Percentiles rank a stretch among this genome's conserved stretches.
Conservation (phyloP, 129 eudicot genomes). For the Pittosporum tobira region DNA sequence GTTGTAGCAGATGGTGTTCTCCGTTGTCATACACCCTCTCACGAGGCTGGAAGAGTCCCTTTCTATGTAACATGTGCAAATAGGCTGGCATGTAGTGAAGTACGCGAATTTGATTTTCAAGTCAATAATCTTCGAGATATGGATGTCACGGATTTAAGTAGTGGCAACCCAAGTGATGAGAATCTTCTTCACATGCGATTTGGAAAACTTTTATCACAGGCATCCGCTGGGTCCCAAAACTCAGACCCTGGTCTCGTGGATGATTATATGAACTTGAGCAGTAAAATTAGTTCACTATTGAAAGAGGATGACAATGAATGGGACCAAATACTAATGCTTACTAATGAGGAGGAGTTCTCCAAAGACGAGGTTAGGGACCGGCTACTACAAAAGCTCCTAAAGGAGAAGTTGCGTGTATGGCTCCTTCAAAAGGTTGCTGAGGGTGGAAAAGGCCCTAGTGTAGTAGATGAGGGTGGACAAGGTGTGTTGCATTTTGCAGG, state of each 20-base stretch:
- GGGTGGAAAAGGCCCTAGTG: slow-evolving; percentile 86
- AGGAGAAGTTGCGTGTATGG: slow-evolving; percentile 75
- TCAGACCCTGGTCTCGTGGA: slow-evolving; percentile 19
- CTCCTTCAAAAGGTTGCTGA: slow-evolving; percentile 68
- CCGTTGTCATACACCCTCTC: slow-evolving; percentile 74
- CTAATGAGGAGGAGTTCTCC: slow-evolving; percentile 39
- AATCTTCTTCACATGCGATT: slow-evolving; percentile 53
- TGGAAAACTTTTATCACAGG: slow-evolving; percentile 49
- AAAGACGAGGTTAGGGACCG: slow-evolving; percentile 43
- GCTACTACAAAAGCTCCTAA: slow-evolving; percentile 49
- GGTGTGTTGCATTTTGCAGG: slow-evolving; percentile 88
- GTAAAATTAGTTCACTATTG: slow-evolving; percentile 41
- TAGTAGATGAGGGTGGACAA: slow-evolving; percentile 79
- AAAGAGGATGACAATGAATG: slow-evolving; percentile 54
- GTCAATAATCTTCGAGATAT: slow-evolving; percentile 25
- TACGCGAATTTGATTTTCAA: slow-evolving; percentile 82
- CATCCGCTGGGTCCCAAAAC: slow-evolving; percentile 24
- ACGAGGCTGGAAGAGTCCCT: slow-evolving; percentile 72
- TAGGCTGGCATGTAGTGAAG: slow-evolving; percentile 95
- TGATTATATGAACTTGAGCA: slow-evolving; percentile 31
- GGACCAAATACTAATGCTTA: slow-evolving; percentile 48
- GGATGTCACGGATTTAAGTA: slow-evolving; percentile 23
- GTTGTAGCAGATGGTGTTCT: slow-evolving; percentile 75
- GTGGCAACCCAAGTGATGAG: slow-evolving; percentile 40
- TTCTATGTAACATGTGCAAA: slow-evolving; percentile 89